These are phyloP conservation scores for Fomes fomentarius DNA, from an alignment of 1,284 basidiomycete genomes.

Conservation along the genomic window DNA sequence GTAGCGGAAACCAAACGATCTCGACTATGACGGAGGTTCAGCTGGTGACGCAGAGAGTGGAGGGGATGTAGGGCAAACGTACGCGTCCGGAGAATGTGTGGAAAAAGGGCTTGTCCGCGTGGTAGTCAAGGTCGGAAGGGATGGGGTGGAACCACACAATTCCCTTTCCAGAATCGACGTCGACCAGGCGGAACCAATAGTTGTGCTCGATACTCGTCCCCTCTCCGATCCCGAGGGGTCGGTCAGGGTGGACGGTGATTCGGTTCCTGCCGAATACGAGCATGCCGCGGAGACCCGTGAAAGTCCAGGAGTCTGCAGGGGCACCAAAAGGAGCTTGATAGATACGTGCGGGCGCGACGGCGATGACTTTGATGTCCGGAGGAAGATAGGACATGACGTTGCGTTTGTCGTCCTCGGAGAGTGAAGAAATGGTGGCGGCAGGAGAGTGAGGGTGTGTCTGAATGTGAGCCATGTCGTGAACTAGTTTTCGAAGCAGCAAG, in stretches of 20 bases:
- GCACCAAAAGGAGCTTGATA: constrained; percentile 58
- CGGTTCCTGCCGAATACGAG: constrained; percentile 74
- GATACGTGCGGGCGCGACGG: constrained; percentile 42
- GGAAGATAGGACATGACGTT: constrained; percentile 34
- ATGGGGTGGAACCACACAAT: constrained; percentile 89
- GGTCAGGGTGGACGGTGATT: constrained; percentile 35
- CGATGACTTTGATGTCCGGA: constrained; percentile 29
- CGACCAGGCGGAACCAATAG: constrained; percentile 78
- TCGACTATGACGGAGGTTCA: constrained; percentile 50
- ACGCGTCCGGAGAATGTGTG: constrained; percentile 88
- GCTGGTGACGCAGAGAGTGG: background rate
- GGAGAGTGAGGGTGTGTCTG: constrained; percentile 15
- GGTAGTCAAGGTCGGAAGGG: constrained; percentile 80
- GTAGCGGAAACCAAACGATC: constrained; percentile 79
- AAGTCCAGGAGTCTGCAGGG: constrained; percentile 62
- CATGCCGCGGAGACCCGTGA: constrained; percentile 71
- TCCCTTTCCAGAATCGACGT: constrained; percentile 68
- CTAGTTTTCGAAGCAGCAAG: background rate
- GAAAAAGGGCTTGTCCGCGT: constrained; percentile 90
- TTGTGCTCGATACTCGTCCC: constrained; percentile 26
- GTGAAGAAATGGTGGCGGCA: constrained; percentile 22
- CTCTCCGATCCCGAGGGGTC: constrained; percentile 19
- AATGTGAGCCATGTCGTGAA: constrained; percentile 15
- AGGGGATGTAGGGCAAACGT: constrained; percentile 34
- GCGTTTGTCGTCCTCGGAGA: constrained; percentile 29